Conservation (phyloP, 352 stramenopile species). For the Globisporangium heterothallicum region DNA sequence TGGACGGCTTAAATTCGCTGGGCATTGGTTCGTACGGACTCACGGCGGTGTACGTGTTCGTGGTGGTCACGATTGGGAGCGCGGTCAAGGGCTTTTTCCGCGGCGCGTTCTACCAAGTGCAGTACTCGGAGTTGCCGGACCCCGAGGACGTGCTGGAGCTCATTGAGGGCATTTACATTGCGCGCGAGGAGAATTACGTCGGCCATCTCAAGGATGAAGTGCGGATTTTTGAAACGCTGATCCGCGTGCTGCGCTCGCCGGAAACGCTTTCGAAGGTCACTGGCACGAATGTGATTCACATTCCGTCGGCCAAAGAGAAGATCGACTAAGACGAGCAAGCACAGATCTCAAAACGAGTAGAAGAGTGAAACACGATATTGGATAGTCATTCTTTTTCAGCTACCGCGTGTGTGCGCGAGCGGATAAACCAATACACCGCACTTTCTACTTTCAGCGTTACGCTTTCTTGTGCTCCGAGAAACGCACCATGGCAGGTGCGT, state of each 20-base stretch:
- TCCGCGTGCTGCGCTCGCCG: constrained; percentile 77
- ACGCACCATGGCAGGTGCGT: constrained; percentile 58
- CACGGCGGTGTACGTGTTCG: constrained; percentile 84
- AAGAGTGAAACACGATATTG: too few relatives aligned
- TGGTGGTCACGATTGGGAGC: constrained; percentile 82
- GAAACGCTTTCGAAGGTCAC: constrained; percentile 85
- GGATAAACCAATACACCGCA: not conserved
- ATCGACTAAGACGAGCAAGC: constrained; percentile 39
- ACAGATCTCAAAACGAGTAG: too few relatives aligned
- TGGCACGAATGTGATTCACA: constrained; percentile 82
- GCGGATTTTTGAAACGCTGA: constrained; percentile 83
- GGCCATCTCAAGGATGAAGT: constrained; percentile 86
- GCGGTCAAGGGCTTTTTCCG: constrained; percentile 83
- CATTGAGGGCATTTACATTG: constrained; percentile 87
- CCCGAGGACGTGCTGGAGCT: constrained; percentile 82
- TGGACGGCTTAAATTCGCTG: constrained; percentile 70
- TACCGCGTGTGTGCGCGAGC: too few relatives aligned
- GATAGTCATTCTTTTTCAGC: too few relatives aligned
- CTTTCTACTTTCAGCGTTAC: not conserved
- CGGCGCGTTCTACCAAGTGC: constrained; percentile 70
- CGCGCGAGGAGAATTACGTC: constrained; percentile 74
- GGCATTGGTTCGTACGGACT: constrained; percentile 83
- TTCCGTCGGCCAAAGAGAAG: constrained; percentile 80
- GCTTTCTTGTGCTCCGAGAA: constrained; percentile 22
- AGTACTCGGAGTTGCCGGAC: constrained; percentile 79